phyloP scores from a whole-genome alignment of 805 yeast species.

The Groenewaldozyma tartarivorans region DNA sequence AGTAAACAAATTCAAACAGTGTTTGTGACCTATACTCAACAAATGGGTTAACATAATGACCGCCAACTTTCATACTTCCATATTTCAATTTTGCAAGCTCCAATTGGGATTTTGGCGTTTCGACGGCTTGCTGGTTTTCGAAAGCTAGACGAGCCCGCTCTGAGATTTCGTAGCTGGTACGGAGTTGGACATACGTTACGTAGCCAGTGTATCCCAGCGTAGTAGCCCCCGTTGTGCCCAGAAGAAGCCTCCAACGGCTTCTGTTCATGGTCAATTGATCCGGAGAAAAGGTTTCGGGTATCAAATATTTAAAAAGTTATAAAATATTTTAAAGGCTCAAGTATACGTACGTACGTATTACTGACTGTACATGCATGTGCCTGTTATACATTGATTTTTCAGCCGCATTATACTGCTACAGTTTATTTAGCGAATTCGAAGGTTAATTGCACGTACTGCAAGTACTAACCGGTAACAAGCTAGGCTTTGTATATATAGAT shows the following conservation, averaged over 20 bases:
- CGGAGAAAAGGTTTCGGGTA: not conserved
- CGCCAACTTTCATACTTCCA: constrained; percentile 46
- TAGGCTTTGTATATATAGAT: too few relatives aligned
- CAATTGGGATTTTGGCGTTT: constrained; percentile 6
- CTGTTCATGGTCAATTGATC: not conserved
- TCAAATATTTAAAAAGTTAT: not conserved
- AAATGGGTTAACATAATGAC: constrained; percentile 86
- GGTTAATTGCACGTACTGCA: too few relatives aligned
- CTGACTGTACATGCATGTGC: too few relatives aligned
- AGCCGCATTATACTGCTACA: too few relatives aligned
- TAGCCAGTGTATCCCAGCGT: constrained; percentile 48
- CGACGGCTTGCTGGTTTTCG: constrained; percentile 15
- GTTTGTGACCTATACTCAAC: constrained; percentile 86
- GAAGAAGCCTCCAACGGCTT: not conserved
- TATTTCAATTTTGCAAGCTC: constrained; percentile 25
- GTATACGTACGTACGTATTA: too few relatives aligned
- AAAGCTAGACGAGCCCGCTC: constrained; percentile 27
- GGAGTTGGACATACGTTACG: constrained; percentile 49
- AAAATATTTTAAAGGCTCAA: too few relatives aligned
- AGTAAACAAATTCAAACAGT: constrained; percentile 68
- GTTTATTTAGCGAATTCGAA: too few relatives aligned
- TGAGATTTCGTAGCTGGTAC: constrained; percentile 46
- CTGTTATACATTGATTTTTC: too few relatives aligned
- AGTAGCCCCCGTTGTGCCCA: constrained; percentile 16
- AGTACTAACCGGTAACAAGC: too few relatives aligned